These are phyloP conservation scores for Skeletonema marinoi DNA, from an alignment of 108 stramenopile species.

Conservation along the genomic window DNA sequence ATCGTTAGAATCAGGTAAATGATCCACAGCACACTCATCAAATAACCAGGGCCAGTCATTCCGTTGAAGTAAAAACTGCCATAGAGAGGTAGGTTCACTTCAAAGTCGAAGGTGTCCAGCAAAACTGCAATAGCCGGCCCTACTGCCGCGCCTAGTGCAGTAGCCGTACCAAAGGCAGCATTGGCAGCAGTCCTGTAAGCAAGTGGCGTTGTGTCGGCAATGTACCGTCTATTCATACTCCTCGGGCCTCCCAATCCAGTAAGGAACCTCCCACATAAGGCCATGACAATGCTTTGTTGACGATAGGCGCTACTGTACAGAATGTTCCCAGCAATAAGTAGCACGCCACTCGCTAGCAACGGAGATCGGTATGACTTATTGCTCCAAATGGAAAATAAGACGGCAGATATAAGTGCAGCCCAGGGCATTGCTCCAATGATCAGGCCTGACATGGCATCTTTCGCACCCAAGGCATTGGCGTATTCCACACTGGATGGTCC, in stretches of 20 bases:
- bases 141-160: conserved; percentile 80
- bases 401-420: conserved; percentile 74
- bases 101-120: conserved; percentile 57
- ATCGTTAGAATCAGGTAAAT: conserved; percentile 50
- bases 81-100: conserved; percentile 43
- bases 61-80: conserved; percentile 64
- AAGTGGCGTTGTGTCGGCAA: conserved; percentile 82
- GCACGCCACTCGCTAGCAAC: conserved; percentile 61
- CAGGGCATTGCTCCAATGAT: conserved; percentile 92
- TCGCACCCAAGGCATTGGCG: conserved; percentile 75
- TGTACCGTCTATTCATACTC: conserved; percentile 85
- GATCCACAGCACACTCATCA: conserved; percentile 82
- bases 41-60: conserved; percentile 80
- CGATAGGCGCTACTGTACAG: conserved; percentile 77
- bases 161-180: conserved; percentile 79
- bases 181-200: conserved; percentile 77
- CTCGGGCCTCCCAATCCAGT: conserved; percentile 87
- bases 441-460: conserved; percentile 77
- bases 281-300: conserved; percentile 56
- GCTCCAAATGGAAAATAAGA: conserved; percentile 82
- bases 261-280: conserved; percentile 78
- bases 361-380: conserved; percentile 79
- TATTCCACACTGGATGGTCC: conserved; percentile 86
- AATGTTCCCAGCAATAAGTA: conserved; percentile 78
- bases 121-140: conserved; percentile 84